Conservation (phyloP, 164 flowering plant genomes). For the Chimonanthus praecox region DNA sequence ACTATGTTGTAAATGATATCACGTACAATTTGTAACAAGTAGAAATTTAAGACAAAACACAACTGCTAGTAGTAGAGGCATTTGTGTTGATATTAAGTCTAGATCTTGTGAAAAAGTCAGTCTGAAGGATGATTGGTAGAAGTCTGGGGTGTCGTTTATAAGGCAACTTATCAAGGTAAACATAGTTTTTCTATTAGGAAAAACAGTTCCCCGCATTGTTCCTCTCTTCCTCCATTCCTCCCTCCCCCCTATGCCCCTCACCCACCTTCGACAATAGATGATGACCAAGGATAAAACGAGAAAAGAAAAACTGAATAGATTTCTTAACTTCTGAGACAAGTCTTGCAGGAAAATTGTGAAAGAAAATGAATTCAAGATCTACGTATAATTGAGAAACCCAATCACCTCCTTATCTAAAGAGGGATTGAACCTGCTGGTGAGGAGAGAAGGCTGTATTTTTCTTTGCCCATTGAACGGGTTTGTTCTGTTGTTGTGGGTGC, state of each 20-base stretch:
- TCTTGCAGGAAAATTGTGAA: background rate
- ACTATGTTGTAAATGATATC: background rate
- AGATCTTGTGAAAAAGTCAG: background rate
- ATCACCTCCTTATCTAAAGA: background rate
- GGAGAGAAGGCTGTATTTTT: too few species aligned
- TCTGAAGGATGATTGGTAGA: background rate
- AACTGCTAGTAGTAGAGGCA: background rate
- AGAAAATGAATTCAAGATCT: background rate
- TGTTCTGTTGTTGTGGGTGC: too few species aligned
- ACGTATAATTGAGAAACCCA: background rate
- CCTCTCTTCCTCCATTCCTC: background rate
- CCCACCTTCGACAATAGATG: background rate
- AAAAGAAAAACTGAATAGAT: background rate
- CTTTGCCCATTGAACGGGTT: too few species aligned
- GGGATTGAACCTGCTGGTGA: background rate
- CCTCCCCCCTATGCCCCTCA: too few species aligned
- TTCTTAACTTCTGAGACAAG: background rate
- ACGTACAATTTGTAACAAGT: background rate
- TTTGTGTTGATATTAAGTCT: background rate
- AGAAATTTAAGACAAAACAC: background rate
- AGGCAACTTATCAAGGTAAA: background rate
- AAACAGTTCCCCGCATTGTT: background rate
- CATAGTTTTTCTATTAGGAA: background rate
- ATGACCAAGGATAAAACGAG: too few species aligned
- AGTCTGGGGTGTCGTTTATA: background rate